Evolutionary conservation across 805 yeast species (phyloP).

Genomic region (Wickerhamiella australiensis): DNA sequence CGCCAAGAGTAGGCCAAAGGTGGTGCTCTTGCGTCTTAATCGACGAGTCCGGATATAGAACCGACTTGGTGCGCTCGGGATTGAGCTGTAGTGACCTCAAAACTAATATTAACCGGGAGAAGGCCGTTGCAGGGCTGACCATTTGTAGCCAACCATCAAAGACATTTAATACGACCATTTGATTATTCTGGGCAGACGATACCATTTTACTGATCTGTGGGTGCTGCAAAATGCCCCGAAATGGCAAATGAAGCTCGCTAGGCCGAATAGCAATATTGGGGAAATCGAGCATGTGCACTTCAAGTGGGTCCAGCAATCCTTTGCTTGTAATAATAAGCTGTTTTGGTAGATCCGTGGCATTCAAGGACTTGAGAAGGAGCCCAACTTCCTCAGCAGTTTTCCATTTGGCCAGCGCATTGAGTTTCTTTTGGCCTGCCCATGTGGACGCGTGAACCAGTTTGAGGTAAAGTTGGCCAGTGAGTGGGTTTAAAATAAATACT

Average conservation of each 20-base stretch:
- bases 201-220: constrained; percentile 71
- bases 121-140: constrained; percentile 84
- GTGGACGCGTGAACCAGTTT: constrained; percentile 87
- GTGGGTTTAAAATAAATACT: constrained; percentile 77
- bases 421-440: constrained; percentile 93
- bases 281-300: constrained; percentile 93
- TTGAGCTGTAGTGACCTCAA: constrained; percentile 70
- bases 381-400: constrained; percentile 97
- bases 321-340: constrained; percentile 82
- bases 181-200: constrained; percentile 78
- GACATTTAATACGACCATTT: constrained; percentile 78
- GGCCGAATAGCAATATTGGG: constrained; percentile 84
- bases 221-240: constrained; percentile 70
- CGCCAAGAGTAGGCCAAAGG: constrained; percentile 82
- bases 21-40: constrained; percentile 64
- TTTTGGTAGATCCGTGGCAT: constrained; percentile 88
- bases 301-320: constrained; percentile 87
- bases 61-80: constrained; percentile 61
- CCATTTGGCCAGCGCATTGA: constrained; percentile 93
- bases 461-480: constrained; percentile 78
- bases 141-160: constrained; percentile 89
- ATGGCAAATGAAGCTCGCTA: constrained; percentile 81
- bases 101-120: constrained; percentile 73
- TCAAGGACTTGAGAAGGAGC: constrained; percentile 75
- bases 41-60: constrained; percentile 57